Evolutionary conservation across 73 alveolate species (phyloP).

Genomic region (Paramecium sonneborni): DNA sequence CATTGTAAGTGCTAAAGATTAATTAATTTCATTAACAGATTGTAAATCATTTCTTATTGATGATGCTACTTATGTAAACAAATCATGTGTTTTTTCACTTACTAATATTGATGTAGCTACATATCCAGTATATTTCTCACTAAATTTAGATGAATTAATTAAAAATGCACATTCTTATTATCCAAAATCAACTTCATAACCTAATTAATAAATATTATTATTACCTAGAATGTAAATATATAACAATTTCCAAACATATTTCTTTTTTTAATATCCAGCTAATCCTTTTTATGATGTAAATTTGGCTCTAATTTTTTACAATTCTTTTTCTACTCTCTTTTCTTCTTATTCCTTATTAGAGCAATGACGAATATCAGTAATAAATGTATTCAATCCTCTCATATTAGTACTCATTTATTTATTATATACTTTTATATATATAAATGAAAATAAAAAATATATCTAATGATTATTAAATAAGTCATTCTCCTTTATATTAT

Average conservation of each 20-base stretch:
- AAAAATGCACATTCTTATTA: slow-evolving; percentile 92
- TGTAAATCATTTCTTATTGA: slow-evolving; percentile 92
- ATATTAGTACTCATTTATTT: slow-evolving; percentile 62
- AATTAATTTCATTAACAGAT: slow-evolving; percentile 89
- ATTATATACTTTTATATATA: background rate
- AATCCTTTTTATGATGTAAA: slow-evolving; percentile 85
- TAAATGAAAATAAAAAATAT: too few relatives aligned
- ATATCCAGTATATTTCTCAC: slow-evolving; percentile 98
- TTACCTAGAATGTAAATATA: slow-evolving; percentile 76
- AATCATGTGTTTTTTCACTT: slow-evolving; percentile 83
- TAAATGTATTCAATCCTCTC: slow-evolving; percentile 95
- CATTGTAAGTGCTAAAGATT: slow-evolving; percentile 94
- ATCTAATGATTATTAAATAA: too few relatives aligned
- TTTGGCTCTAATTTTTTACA: slow-evolving; percentile 96
- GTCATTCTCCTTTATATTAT: slow-evolving; percentile 80
- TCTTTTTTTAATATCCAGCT: slow-evolving; percentile 97
- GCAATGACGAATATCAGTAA: slow-evolving; percentile 97
- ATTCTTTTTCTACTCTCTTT: slow-evolving; percentile 94
- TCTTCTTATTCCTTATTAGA: slow-evolving; percentile 96
- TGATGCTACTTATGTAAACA: slow-evolving; percentile 87
- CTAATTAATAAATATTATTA: slow-evolving; percentile 72
- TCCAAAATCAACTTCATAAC: slow-evolving; percentile 99
- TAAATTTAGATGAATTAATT: slow-evolving; percentile 91
- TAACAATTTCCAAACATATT: slow-evolving; percentile 97
- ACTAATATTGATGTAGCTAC: slow-evolving; percentile 95